phyloP scores from a whole-genome alignment of 2,329 filamentous ascomycete genomes.

The Penicillium sp. region DNA sequence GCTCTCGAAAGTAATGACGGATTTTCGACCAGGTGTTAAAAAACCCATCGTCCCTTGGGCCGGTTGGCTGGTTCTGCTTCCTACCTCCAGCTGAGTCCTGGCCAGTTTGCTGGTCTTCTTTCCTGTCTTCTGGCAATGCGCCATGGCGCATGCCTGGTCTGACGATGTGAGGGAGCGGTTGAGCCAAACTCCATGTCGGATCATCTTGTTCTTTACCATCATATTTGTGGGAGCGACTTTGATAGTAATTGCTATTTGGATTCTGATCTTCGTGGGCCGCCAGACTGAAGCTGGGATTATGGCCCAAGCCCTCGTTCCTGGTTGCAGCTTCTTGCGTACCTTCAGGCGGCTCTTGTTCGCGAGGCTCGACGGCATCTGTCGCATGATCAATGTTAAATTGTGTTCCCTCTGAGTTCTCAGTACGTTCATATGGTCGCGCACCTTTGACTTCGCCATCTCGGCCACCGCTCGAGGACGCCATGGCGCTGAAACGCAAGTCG shows the following conservation, averaged over 20 bases:
- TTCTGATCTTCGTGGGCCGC: not conserved
- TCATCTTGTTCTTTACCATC: conserved; percentile 24
- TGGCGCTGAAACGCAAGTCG: not conserved
- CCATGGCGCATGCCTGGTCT: conserved; percentile 46
- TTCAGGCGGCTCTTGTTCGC: not conserved
- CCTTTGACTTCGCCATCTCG: not conserved
- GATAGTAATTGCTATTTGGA: not conserved
- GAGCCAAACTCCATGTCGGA: conserved; percentile 51
- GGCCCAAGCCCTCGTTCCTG: not conserved
- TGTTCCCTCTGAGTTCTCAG: not conserved
- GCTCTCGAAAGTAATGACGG: conserved; percentile 26
- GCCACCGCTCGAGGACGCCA: not conserved
- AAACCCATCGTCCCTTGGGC: conserved; percentile 10
- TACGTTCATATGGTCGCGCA: not conserved
- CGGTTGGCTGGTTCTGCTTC: not conserved
- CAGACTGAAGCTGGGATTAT: not conserved
- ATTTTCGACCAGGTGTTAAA: conserved; percentile 30
- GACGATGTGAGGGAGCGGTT: conserved; percentile 51
- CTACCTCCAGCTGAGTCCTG: not conserved
- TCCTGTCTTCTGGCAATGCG: conserved; percentile 13
- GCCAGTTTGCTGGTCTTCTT: conserved; percentile 6
- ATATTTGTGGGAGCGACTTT: not conserved
- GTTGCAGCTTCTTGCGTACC: not conserved
- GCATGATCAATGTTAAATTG: not conserved
- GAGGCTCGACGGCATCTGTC: not conserved